Conservation (phyloP, 352 stramenopile species). For the Globisporangium middletonii region DNA sequence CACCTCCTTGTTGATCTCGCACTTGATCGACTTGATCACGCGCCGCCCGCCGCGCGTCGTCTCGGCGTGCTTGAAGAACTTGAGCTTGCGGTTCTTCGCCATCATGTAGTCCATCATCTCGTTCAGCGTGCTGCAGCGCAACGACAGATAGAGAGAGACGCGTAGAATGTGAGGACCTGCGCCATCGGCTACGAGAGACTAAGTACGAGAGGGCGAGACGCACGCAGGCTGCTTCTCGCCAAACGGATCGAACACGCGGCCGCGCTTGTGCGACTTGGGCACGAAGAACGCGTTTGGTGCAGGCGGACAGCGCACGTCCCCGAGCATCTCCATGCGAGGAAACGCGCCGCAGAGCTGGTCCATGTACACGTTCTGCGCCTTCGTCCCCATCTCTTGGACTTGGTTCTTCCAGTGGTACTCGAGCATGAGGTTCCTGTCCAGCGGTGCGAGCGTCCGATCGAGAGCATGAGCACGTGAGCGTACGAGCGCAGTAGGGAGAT, state of each 20-base stretch:
- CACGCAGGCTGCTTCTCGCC: constrained; percentile 79
- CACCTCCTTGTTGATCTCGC: constrained; percentile 85
- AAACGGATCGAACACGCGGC: constrained; percentile 75
- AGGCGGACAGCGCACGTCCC: constrained; percentile 70
- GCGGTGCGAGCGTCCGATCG: not conserved
- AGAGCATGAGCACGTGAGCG: not conserved
- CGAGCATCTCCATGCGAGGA: constrained; percentile 76
- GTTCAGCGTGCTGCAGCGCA: constrained; percentile 48
- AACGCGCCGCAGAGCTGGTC: constrained; percentile 67
- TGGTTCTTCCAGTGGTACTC: constrained; percentile 89
- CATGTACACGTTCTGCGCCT: constrained; percentile 77
- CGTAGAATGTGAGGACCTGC: not conserved
- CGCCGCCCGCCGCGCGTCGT: constrained; percentile 78
- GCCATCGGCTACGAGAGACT: not conserved
- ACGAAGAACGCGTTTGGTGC: constrained; percentile 64
- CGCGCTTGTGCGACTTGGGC: constrained; percentile 78
- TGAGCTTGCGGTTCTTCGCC: constrained; percentile 83
- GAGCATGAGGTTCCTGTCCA: constrained; percentile 70
- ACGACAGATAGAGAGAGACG: constrained; percentile 1
- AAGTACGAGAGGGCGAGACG: constrained; percentile 1
- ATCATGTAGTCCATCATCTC: constrained; percentile 91
- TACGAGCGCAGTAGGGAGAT: not conserved
- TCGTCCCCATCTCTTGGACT: constrained; percentile 81
- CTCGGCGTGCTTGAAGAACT: constrained; percentile 86
- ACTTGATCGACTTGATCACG: constrained; percentile 83